phyloP scores from a whole-genome alignment of 768 basidiomycete genomes.

The Neoboletus subvelutipes region DNA sequence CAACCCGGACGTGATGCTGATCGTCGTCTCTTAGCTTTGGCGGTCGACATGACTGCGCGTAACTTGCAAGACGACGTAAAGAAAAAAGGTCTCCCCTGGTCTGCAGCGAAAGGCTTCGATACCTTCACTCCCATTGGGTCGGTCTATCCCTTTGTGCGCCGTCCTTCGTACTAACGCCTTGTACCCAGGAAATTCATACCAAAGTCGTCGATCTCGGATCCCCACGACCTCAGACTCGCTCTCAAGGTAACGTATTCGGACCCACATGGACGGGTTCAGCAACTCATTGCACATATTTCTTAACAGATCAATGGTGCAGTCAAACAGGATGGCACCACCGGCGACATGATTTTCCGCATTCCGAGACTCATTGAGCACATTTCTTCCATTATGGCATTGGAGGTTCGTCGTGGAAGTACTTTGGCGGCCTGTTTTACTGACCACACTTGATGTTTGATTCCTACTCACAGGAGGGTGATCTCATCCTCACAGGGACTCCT shows the following conservation, averaged over 20 bases:
- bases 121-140: conserved; percentile 93
- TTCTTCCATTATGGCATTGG: conserved; percentile 96
- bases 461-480: conserved; percentile 72
- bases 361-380: conserved; percentile 86
- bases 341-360: conserved; percentile 91
- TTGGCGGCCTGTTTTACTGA: background rate
- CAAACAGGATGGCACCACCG: conserved; percentile 84
- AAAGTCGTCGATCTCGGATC: conserved; percentile 62
- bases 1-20: background rate
- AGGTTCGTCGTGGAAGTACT: conserved; percentile 46
- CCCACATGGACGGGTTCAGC: background rate
- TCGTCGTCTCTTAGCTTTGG: conserved; percentile 57
- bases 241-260: conserved; percentile 56
- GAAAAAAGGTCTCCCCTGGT: conserved; percentile 94
- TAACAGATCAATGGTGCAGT: conserved; percentile 75
- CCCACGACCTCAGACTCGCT: conserved; percentile 72
- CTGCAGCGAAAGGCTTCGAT: conserved; percentile 95
- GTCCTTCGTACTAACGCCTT: background rate
- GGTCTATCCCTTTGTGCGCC: conserved; percentile 2
- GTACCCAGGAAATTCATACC: conserved; percentile 72
- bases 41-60: conserved; percentile 94
- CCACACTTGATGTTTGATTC: too few relatives aligned
- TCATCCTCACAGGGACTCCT: conserved; percentile 92
- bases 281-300: background rate
- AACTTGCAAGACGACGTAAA: conserved; percentile 94